phyloP scores from a whole-genome alignment of 163 green algal genomes.

The Scenedesmus sp. region DNA sequence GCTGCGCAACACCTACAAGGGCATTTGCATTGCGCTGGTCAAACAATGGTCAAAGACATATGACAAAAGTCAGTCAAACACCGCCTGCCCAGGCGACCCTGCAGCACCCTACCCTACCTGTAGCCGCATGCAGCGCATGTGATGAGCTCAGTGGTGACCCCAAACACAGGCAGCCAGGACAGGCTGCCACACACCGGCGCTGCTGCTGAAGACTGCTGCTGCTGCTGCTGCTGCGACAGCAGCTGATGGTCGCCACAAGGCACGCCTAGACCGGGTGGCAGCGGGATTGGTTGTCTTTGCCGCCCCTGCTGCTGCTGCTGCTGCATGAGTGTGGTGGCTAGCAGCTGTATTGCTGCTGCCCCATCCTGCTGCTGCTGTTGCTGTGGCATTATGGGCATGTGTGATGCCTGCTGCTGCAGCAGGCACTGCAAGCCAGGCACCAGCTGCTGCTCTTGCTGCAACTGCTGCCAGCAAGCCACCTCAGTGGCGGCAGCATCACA shows the following conservation, averaged over 20 bases:
- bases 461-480: conserved; percentile 18
- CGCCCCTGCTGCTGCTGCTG: conserved; percentile 16
- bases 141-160: not conserved
- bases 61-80: no score
- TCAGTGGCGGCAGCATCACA: conserved; percentile 28
- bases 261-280: no score
- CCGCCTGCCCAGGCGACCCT: no score
- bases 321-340: not conserved
- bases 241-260: not conserved
- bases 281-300: not conserved
- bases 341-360: not conserved
- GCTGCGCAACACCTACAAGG: not conserved
- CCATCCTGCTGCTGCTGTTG: not conserved
- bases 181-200: not conserved
- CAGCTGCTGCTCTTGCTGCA: conserved; percentile 11
- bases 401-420: not conserved
- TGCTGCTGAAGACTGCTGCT: not conserved
- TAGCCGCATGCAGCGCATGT: conserved; percentile 36
- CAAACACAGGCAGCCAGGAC: conserved; percentile 24
- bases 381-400: not conserved
- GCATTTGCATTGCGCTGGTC: no score
- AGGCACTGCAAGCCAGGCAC: not conserved
- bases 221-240: conserved; percentile 11
- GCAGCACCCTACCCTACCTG: conserved; percentile 9
- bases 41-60: no score